Conservation (phyloP, 495 filamentous ascomycete species). For the Elasticomyces elasticus region DNA sequence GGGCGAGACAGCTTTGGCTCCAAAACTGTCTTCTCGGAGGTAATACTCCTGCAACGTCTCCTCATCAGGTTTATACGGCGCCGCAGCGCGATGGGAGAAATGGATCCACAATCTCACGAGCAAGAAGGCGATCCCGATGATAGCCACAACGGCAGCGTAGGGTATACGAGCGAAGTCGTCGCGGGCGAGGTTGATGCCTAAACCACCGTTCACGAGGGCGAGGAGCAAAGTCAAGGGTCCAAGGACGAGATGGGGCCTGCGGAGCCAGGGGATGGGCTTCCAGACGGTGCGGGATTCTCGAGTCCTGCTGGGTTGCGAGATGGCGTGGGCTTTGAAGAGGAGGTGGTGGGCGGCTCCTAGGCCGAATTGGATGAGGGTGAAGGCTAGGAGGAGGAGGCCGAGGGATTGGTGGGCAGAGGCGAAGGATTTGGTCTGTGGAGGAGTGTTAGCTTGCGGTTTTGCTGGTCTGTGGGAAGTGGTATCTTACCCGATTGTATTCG, state of each 20-base stretch:
- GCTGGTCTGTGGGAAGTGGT: not conserved
- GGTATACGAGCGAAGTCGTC: not conserved
- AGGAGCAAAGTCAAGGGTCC: conserved; percentile 40
- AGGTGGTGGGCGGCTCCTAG: conserved; percentile 41
- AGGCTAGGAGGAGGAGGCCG: conserved; percentile 42
- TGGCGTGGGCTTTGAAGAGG: conserved; percentile 38
- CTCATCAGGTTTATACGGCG: not conserved
- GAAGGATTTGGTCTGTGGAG: conserved; percentile 37
- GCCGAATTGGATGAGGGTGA: conserved; percentile 39
- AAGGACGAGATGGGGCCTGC: conserved; percentile 36
- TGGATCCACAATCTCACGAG: not conserved
- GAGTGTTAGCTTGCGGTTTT: not conserved
- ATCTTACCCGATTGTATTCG: conserved; percentile 39
- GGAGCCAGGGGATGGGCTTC: conserved; percentile 37
- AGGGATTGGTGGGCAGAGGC: conserved; percentile 49
- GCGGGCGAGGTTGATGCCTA: conserved; percentile 30
- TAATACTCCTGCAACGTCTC: not conserved
- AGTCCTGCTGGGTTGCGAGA: too few relatives aligned
- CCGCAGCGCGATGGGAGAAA: not conserved
- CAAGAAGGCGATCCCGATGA: not conserved
- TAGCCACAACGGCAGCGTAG: conserved; percentile 13
- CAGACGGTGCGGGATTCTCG: too few relatives aligned
- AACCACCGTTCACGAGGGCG: conserved; percentile 44
- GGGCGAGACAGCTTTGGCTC: not conserved
- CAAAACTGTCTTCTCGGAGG: not conserved